Percentiles rank a stretch among this genome's conserved stretches.
These are phyloP conservation scores for Anthoceros angustus DNA, from an alignment of 225 moss, liverwort and hornwort genomes.

Conservation along the genomic window DNA sequence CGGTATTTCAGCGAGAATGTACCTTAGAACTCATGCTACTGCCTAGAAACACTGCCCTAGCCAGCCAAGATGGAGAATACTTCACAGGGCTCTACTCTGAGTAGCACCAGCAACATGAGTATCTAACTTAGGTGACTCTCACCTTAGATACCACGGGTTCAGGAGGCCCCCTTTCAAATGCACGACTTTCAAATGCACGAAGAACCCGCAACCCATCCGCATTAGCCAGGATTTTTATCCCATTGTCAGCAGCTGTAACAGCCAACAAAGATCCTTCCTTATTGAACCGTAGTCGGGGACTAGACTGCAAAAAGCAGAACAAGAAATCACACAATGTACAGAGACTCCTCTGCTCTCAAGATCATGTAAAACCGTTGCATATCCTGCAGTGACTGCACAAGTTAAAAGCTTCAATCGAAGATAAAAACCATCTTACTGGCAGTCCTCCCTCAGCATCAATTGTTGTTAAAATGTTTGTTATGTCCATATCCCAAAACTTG, in stretches of 20 bases:
- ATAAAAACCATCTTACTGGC: slow-evolving; percentile 30
- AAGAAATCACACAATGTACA: neutral
- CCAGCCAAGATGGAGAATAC: too few species aligned
- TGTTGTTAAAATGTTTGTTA: slow-evolving; percentile 57
- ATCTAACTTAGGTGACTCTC: neutral
- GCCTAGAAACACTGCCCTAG: neutral
- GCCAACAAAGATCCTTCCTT: slow-evolving; percentile 92
- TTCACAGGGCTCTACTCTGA: too few species aligned
- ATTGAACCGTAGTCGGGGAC: slow-evolving; percentile 86
- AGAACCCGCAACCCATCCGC: slow-evolving; percentile 65
- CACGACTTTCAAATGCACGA: slow-evolving; percentile 64
- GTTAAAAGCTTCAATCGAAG: neutral
- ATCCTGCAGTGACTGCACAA: neutral
- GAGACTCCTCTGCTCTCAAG: slow-evolving; percentile 5
- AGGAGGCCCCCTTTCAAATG: slow-evolving; percentile 68
- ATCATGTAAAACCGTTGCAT: neutral
- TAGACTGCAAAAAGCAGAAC: slow-evolving; percentile 36
- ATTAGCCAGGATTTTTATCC: slow-evolving; percentile 87
- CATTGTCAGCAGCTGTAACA: slow-evolving; percentile 89
- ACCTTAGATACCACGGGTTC: slow-evolving; percentile 88
- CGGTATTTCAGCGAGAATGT: neutral
- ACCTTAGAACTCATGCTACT: neutral
- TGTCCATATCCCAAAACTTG: slow-evolving; percentile 99
- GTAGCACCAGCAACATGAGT: too few species aligned
- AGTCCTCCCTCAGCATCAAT: slow-evolving; percentile 92